Base-by-base conservation (phyloP, 306 rosid genomes). In the Myrica gale region DNA sequence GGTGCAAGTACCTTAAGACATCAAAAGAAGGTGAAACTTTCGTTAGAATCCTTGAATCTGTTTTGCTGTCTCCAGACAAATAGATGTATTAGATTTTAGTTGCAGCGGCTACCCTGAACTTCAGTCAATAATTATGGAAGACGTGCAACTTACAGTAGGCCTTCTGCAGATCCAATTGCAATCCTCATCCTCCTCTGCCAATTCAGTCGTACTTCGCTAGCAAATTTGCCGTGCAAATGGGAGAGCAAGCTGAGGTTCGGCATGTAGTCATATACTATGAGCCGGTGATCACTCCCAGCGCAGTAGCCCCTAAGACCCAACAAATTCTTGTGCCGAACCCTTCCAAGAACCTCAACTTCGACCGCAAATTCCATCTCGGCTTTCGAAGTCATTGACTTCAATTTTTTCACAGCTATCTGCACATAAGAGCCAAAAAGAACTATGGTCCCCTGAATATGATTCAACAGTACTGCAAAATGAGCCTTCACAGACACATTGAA, bases 281-380 rank as follows among this genome's bases (percentile, higher is more conserved):
- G 96, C 51, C 96, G 68, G 55, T 91, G 92, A 82, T 91, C 96
- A 48, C 85, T 84, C 48, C 93, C 98, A 43, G 84, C 91, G 71
- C 93, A 93, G 62, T 88, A 93, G 1, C 98, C 98, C 55, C 93
- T 88, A 2, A 93, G 88, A 9, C 97, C 93, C 20, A 91, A 79
- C 73, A 93, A 86, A 41, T 91, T 93, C 71, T 93, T 93, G 88
- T 93, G 98, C 85, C 92, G 77, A 21, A 91, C 96, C 84, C 98
- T 89, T 39, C 92, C 98, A 8, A 93, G 93, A 68, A 93, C 98
- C 78, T 93, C 98, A 4, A 91, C 98, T 84, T 93, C 98, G 23
- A 91, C 98, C 0, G 98, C 96, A 72, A 93, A 93, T 76, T 93
- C 98, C 98, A 91, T 91, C 83, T 93, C 93, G 9, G 96, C 97